Evolutionary conservation across 345 rosid genomes (phyloP), one percentile per base, ranked within the genome.

Genomic region (Luvunga scandens): DNA sequence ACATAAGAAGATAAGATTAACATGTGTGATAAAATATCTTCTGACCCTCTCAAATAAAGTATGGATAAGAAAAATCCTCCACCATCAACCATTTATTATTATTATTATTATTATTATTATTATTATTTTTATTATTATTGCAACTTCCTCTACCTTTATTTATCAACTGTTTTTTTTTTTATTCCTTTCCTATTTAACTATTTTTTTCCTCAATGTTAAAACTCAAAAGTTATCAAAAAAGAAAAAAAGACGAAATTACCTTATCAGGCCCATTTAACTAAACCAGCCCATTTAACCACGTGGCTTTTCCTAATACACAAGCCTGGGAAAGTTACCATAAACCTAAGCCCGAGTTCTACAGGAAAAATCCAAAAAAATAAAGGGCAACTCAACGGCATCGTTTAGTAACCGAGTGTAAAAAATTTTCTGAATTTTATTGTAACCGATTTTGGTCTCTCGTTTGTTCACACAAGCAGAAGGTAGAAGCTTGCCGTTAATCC

Each of bases 1-100:
- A 28, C 61, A 63, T 31, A 21, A 42, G 42, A 81, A 42, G 82
- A 84, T 81, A 71, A 84, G 77, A 66, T 78, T 62, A 45, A 34
- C 4, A 48, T 7, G 24, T 25, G 45, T 21, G 31, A 38, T 34
- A 75, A 21, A 64, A 30, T 48, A 4, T 72, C 75, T 57, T 8
- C 56, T 14, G 28, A 70, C 30, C 82, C 55, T 31, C 8, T 71
- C 73, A 73, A 21, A 72, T 28, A 56, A n/a, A 53, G 57, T 53
- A 4, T 18, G 9, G 5, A 73, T 60, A 59, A 73, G 50, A 24
- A 34, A 56, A 73, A 73, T 36, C 75, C 25, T 56, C 14, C 38
- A 31, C 22, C 64, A 71, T 73, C 66, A 36, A 36, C 33, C 60
- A 9, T 38, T 5, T 53, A 62, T 25, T 39, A 74, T 74, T 72